phyloP scores from a whole-genome alignment of 2,329 filamentous ascomycete genomes.

The Trichophyton verrucosum region DNA sequence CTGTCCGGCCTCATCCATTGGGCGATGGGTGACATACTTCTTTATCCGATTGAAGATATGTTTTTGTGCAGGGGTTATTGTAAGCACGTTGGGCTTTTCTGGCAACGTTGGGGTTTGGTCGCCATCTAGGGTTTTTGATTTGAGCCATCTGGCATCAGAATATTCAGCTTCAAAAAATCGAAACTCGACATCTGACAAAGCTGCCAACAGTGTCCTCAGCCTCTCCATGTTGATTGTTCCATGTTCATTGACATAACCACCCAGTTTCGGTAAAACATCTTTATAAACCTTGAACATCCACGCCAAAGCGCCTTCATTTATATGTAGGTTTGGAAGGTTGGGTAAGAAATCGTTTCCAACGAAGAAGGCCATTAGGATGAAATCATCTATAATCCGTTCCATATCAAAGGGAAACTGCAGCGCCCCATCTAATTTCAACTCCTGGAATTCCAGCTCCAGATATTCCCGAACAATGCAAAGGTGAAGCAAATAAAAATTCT shows the following conservation, averaged over 20 bases:
- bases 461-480: slow-evolving; percentile 97
- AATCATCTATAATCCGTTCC: slow-evolving; percentile 95
- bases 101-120: slow-evolving; percentile 51
- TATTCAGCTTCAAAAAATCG: slow-evolving; percentile 88
- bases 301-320: slow-evolving; percentile 92
- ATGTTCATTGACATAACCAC: slow-evolving; percentile 92
- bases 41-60: slow-evolving; percentile 71
- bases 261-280: slow-evolving; percentile 68
- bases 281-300: slow-evolving; percentile 99
- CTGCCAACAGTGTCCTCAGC: slow-evolving; percentile 63
- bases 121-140: slow-evolving; percentile 64
- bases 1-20: slow-evolving; percentile 36
- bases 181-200: slow-evolving; percentile 77
- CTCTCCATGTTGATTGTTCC: slow-evolving; percentile 82
- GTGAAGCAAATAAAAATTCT: slow-evolving; percentile 97
- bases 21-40: slow-evolving; percentile 63
- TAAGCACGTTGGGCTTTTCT: slow-evolving; percentile 49
- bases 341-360: slow-evolving; percentile 98
- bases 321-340: slow-evolving; percentile 89
- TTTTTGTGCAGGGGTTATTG: slow-evolving; percentile 69
- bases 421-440: slow-evolving; percentile 60
- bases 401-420: slow-evolving; percentile 76
- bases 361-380: slow-evolving; percentile 99
- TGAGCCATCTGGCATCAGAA: slow-evolving; percentile 82
- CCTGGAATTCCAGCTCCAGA: slow-evolving; percentile 90